Percentiles rank a stretch among this genome's conserved stretches.
Evolutionary conservation across 2,329 filamentous ascomycete species (phyloP).

Genomic region (Dactylonectria macrodidyma): DNA sequence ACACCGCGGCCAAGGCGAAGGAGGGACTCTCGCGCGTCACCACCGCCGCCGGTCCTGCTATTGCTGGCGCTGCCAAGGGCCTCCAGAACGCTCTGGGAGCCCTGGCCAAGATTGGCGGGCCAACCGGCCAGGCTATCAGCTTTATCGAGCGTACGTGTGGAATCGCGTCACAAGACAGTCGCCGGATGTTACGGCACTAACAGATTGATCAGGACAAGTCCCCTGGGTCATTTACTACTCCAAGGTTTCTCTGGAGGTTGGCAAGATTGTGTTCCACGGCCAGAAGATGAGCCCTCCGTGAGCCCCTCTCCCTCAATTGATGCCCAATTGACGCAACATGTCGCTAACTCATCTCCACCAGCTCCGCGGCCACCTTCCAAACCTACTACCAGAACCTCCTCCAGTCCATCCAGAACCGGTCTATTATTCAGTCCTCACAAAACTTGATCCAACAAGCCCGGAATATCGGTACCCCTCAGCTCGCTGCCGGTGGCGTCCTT

Average conservation of each 20-base stretch:
- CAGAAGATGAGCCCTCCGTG: conserved; percentile 97
- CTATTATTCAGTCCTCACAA: conserved; percentile 70
- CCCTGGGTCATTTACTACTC: conserved; percentile 94
- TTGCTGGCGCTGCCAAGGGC: conserved; percentile 78
- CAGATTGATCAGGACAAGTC: conserved; percentile 76
- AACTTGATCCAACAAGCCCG: conserved; percentile 71
- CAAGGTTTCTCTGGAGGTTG: conserved; percentile 88
- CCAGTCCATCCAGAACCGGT: conserved; percentile 78
- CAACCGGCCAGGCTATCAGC: conserved; percentile 82
- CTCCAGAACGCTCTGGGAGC: conserved; percentile 77
- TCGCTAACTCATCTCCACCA: conserved; percentile 55
- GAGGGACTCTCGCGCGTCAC: conserved; percentile 88
- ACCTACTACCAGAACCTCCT: conserved; percentile 84
- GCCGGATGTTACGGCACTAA: conserved; percentile 29
- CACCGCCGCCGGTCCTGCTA: conserved; percentile 83
- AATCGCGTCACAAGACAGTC: neutral
- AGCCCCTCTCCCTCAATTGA: conserved; percentile 56
- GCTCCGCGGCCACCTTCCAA: conserved; percentile 86
- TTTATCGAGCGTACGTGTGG: conserved; percentile 86
- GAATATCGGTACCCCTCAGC: conserved; percentile 79
- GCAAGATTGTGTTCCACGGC: conserved; percentile 87
- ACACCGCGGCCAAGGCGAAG: conserved; percentile 74
- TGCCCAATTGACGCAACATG: conserved; percentile 25
- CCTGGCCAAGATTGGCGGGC: conserved; percentile 84
- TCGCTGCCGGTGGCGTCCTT: conserved; percentile 82